Conservation (phyloP, 768 basidiomycete species). For the Mycena sanguinolenta region DNA sequence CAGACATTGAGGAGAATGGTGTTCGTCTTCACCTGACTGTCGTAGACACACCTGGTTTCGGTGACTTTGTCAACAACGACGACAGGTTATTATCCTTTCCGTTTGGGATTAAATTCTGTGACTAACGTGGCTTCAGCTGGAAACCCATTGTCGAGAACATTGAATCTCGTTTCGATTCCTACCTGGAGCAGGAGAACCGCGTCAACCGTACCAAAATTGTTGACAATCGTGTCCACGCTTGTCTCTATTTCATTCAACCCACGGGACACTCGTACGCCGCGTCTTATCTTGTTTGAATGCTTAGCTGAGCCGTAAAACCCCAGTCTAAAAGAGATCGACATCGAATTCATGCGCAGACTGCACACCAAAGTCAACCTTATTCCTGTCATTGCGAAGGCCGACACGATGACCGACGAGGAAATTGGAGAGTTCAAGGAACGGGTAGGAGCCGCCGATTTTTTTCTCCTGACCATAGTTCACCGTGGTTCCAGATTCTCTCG, state of each 20-base stretch:
- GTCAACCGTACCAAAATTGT: conserved; percentile 94
- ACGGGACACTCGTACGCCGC: conserved; percentile 93
- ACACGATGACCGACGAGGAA: conserved; percentile 98
- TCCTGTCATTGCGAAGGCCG: conserved; percentile 98
- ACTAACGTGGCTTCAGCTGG: conserved; percentile 73
- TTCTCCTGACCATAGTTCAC: conserved; percentile 16
- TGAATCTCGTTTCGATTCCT: conserved; percentile 96
- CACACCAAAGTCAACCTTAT: conserved; percentile 99
- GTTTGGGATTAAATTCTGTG: conserved; percentile 29
- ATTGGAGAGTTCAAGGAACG: conserved; percentile 92
- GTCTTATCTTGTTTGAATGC: conserved; percentile 17
- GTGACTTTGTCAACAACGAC: conserved; percentile 99
- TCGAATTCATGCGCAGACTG: conserved; percentile 98
- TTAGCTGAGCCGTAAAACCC: conserved; percentile 17
- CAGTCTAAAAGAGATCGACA: conserved; percentile 97
- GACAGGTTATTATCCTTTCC: conserved; percentile 78
- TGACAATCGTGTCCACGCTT: conserved; percentile 98
- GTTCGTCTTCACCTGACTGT: conserved; percentile 98
- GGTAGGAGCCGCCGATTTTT: conserved; percentile 56
- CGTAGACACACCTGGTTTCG: conserved; percentile 98
- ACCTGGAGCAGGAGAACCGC: conserved; percentile 98
- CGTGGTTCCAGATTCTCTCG: conserved; percentile 82
- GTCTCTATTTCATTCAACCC: conserved; percentile 98
- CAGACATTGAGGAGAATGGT: conserved; percentile 99
- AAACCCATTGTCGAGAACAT: conserved; percentile 99